Evolutionary conservation across 2,329 filamentous ascomycete species (phyloP), one percentile per base, ranked within the genome.

Genomic region (Pseudofabraea citricarpa): DNA sequence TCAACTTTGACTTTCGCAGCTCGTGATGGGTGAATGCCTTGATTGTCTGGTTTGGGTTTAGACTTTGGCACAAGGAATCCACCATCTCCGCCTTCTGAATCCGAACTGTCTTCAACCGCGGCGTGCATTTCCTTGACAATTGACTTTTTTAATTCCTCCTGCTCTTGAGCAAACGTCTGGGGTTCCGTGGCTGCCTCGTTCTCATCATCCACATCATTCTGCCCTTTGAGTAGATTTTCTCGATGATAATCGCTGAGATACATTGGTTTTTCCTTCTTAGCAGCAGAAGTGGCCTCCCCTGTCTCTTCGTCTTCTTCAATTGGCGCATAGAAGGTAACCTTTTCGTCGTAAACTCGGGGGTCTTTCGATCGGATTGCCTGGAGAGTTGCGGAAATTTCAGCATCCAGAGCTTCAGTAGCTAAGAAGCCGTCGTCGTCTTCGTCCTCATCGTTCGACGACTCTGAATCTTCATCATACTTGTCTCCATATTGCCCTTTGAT

Each of bases 391-490:
- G 84, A 83, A 54, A 97, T 95, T 59, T 96, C 83, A 12, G 82
- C 79, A 63, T 98, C 93, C 33, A 97, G 75, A 24, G 83, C 83
- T 58, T 87, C 84, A 13, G 90, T 96, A 22, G 84, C 88, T 10
- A 98, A 73, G 54, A 93, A 87, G 42, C 85, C 93, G 21, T 87
- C 84, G 54, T 97, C 91, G 57, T 97, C 93, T 64, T 97, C 91
- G 15, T 85, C 83, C 59, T 94, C 89, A 53, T 85, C 83, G 7
- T 75, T 74, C 3, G 80, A 83, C 2, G 83, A 84, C 3, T 83
- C 83, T n/a, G 78, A 77, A 12, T 80, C 77, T 27, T 74, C 72
- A 37, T 72, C 72, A 38, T 63, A 61, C 48, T 64, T 62, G 43
- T 63, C 60, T 26, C 59, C 68, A 33, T 72, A 74, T 21, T 67